Evolutionary conservation across 1,139 yeast species (phyloP).

Genomic region (Kluyveromyces marxianus): DNA sequence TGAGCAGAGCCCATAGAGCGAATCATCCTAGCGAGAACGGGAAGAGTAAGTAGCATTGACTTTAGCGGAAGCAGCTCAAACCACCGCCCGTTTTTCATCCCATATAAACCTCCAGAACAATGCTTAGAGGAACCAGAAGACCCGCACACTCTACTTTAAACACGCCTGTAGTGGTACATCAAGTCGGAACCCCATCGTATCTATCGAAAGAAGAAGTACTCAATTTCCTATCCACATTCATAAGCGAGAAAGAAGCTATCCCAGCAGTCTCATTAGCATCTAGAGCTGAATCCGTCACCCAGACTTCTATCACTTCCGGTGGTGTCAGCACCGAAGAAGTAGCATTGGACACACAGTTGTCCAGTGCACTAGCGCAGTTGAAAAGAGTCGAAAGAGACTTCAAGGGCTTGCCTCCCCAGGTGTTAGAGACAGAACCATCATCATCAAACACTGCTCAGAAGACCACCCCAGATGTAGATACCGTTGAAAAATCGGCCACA

Average conservation of each 20-base stretch:
- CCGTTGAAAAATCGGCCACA: conserved; percentile 23
- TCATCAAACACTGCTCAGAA: conserved; percentile 11
- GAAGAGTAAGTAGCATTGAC: too few species aligned
- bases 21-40: background rate
- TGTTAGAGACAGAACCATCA: conserved; percentile 24
- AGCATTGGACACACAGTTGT: conserved; percentile 22
- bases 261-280: conserved; percentile 11
- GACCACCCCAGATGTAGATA: conserved; percentile 14
- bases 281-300: conserved; percentile 6
- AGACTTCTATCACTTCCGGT: conserved; percentile 5
- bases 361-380: conserved; percentile 49
- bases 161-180: conserved; percentile 41
- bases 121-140: conserved; percentile 36
- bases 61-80: background rate
- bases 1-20: background rate
- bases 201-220: conserved; percentile 39
- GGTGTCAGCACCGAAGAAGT: conserved; percentile 7
- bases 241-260: conserved; percentile 28
- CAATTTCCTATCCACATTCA: conserved; percentile 38
- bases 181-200: conserved; percentile 25
- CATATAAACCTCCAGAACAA: background rate
- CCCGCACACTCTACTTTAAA: conserved; percentile 41
- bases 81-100: background rate
- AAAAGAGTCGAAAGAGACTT: conserved; percentile 62
- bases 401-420: conserved; percentile 61